Evolutionary conservation across 805 yeast genomes (phyloP).

Genomic region (Lipomyces orientalis): DNA sequence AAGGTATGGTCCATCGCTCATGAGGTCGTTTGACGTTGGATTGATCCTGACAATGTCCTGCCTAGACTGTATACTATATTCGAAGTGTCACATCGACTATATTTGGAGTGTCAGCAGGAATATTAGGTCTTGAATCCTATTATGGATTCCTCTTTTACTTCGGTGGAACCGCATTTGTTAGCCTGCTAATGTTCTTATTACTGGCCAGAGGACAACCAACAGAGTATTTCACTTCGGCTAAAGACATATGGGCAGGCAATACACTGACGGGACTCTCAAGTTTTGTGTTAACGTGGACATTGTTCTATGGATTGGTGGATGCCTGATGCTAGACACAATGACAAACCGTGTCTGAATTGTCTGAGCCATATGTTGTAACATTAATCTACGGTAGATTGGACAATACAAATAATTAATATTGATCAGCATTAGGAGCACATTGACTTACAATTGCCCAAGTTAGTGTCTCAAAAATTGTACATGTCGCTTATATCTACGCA

Average conservation of each 20-base stretch:
- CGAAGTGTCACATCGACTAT: constrained; percentile 35
- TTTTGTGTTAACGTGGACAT: constrained; percentile 64
- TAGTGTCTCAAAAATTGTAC: not conserved
- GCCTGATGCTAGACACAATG: constrained; percentile 14
- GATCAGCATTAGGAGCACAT: not conserved
- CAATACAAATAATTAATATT: constrained; percentile 1
- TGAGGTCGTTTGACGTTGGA: not conserved
- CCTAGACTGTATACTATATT: constrained; percentile 30
- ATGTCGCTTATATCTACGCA: too few relatives aligned
- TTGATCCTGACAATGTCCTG: not conserved
- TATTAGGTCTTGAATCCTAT: constrained; percentile 36
- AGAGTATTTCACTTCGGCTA: constrained; percentile 50
- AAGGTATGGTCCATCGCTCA: constrained; percentile 16
- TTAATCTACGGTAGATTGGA: too few relatives aligned
- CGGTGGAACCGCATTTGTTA: constrained; percentile 28
- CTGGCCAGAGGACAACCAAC: constrained; percentile 48
- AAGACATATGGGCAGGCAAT: constrained; percentile 53
- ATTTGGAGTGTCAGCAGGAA: constrained; percentile 38
- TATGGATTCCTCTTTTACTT: constrained; percentile 38
- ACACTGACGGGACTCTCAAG: constrained; percentile 57
- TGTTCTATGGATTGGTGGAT: constrained; percentile 45
- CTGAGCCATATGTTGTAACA: not conserved
- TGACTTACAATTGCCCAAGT: not conserved
- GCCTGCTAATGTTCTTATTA: constrained; percentile 39
- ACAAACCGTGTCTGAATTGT: not conserved